Evolutionary conservation across 1,139 yeast genomes (phyloP).

Genomic region (Geotrichum carabidarum): DNA sequence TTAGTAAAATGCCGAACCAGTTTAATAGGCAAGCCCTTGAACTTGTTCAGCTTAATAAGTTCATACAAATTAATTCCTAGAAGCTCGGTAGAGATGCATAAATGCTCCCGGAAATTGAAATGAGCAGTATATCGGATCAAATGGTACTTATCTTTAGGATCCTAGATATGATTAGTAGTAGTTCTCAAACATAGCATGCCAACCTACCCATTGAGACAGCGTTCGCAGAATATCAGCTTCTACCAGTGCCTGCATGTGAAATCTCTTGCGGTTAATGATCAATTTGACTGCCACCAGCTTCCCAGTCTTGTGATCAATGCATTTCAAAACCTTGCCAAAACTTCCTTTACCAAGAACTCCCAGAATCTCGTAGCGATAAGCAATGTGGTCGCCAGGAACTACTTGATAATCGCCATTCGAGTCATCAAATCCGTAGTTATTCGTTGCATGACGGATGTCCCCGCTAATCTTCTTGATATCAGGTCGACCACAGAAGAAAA

Average conservation of each 20-base stretch:
- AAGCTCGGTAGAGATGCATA: constrained; percentile 74
- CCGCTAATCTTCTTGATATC: constrained; percentile 34
- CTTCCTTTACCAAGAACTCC: constrained; percentile 70
- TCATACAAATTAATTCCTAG: constrained; percentile 66
- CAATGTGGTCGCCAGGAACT: constrained; percentile 63
- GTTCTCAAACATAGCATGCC: background rate
- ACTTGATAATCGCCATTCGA: constrained; percentile 57
- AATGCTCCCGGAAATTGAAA: constrained; percentile 75
- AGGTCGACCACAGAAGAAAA: constrained; percentile 41
- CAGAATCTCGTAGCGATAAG: constrained; percentile 63
- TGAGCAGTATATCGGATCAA: constrained; percentile 59
- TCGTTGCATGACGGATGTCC: constrained; percentile 39
- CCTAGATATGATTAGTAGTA: constrained; percentile 31
- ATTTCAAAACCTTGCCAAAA: constrained; percentile 73
- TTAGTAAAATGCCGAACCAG: constrained; percentile 49
- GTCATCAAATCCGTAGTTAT: constrained; percentile 73
- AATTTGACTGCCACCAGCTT: constrained; percentile 66
- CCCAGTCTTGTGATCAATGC: constrained; percentile 60
- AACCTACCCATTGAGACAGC: constrained; percentile 36
- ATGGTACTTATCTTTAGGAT: constrained; percentile 42
- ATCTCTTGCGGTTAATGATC: constrained; percentile 65
- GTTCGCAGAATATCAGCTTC: constrained; percentile 66
- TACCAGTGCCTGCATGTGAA: constrained; percentile 73
- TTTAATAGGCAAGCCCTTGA: constrained; percentile 54
- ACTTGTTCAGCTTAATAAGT: constrained; percentile 54